Conservation (phyloP, 2,329 filamentous ascomycete species). For the Lachnellula suecica region DNA sequence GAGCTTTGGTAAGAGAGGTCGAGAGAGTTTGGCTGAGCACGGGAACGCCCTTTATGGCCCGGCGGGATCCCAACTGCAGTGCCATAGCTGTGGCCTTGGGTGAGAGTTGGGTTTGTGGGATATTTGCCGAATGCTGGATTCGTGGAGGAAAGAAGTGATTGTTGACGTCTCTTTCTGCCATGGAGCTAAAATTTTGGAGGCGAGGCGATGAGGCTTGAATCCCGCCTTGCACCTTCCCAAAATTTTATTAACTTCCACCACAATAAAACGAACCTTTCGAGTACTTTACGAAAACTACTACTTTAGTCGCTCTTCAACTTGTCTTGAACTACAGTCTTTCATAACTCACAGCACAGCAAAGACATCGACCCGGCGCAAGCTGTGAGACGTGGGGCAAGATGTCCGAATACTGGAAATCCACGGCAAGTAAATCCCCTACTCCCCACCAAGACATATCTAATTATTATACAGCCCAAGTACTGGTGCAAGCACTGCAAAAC, state of each 20-base stretch:
- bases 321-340: neutral
- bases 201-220: constrained; percentile 16
- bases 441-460: constrained; percentile 14
- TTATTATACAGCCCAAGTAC: constrained; percentile 67
- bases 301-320: neutral
- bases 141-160: no score
- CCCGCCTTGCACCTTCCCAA: neutral
- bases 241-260: neutral
- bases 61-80: constrained; percentile 24
- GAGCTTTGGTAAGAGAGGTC: constrained; percentile 7
- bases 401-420: constrained; percentile 99
- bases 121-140: no score
- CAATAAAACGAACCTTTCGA: no score
- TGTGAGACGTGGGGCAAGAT: constrained; percentile 46
- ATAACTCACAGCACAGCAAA: neutral
- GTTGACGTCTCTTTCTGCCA: no score
- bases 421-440: constrained; percentile 44
- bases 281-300: neutral
- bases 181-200: constrained; percentile 20
- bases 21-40: constrained; percentile 10
- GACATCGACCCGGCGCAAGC: neutral
- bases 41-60: constrained; percentile 19
- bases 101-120: no score
- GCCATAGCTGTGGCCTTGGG: constrained; percentile 11
- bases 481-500: constrained; percentile 97